A percentile compares a stretch with the other conserved stretches of the same genome.
Conservation (phyloP, 2,329 filamentous ascomycete genomes). For the Metarhizium album region DNA sequence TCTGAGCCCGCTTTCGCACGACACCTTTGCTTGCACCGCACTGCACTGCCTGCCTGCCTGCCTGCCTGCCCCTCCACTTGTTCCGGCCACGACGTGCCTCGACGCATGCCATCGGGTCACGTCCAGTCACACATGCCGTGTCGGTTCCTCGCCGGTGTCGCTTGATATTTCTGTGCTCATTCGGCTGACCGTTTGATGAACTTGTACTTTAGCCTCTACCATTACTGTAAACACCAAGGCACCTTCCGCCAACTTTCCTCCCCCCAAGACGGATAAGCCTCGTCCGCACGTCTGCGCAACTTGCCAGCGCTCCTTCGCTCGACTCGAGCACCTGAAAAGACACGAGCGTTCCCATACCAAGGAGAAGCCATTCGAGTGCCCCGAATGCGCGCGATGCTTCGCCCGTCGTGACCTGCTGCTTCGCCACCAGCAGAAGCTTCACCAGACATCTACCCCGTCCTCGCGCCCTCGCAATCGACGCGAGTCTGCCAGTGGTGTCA, state of each 20-base stretch:
- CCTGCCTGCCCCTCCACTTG: slow-evolving; percentile 25
- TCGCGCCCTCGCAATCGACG: slow-evolving; percentile 78
- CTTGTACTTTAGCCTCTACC: slow-evolving; percentile 29
- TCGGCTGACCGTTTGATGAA: slow-evolving; percentile 16
- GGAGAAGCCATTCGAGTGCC: slow-evolving; percentile 97
- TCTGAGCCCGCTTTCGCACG: slow-evolving; percentile 7
- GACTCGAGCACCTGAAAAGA: slow-evolving; percentile 90
- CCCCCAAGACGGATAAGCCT: slow-evolving; percentile 94
- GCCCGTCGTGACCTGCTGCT: slow-evolving; percentile 84
- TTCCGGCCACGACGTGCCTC: slow-evolving; percentile 6
- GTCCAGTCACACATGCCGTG: neutral
- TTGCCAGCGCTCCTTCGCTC: slow-evolving; percentile 84
- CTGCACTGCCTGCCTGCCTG: no score
- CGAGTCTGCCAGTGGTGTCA: slow-evolving; percentile 72
- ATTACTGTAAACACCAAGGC: slow-evolving; percentile 40
- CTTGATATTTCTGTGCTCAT: slow-evolving; percentile 6
- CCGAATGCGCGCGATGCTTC: slow-evolving; percentile 89
- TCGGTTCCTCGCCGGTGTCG: neutral
- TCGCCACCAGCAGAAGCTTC: slow-evolving; percentile 95
- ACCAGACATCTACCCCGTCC: slow-evolving; percentile 82
- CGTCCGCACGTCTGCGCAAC: slow-evolving; percentile 88
- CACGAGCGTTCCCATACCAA: slow-evolving; percentile 98
- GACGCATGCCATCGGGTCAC: neutral
- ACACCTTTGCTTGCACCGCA: slow-evolving; percentile 1
- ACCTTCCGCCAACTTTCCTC: slow-evolving; percentile 47